Evolutionary conservation across 345 rosid species (phyloP), one percentile per base, ranked within the genome.

Genomic region (Aegle marmelos): DNA sequence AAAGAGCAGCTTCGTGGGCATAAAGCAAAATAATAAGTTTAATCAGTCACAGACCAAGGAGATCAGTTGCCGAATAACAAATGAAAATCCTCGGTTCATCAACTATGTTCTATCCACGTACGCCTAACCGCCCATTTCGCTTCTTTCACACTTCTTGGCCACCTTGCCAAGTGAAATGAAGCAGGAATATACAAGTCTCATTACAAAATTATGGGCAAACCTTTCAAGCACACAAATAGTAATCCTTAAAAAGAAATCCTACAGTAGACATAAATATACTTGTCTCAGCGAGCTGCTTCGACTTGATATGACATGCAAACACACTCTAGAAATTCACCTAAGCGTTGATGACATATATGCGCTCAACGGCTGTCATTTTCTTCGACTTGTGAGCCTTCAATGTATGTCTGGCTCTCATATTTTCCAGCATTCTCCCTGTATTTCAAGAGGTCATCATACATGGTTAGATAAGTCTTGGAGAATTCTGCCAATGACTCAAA

Each of bases 261-360:
- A 65, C 68, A 41, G 53, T 75, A 69, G 76, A 36, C 27, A 60
- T 54, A 56, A 28, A 73, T 77, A 72, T 79, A 79, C 30, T 48
- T 37, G 90, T 82, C 92, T 85, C 88, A 81, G 93, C 92, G 77
- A 87, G 91, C 78, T 73, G 92, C 91, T 88, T 88, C 65, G 82
- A 87, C 91, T 45, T 37, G 75, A 75, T 68, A 48, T 56, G 78
- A 86, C 80, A 60, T 85, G 85, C 87, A 87, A 50, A 69, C 54
- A 76, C 54, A 76, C 73, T 62, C 39, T 30, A 25, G 63, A 28
- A 58, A 76, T 27, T 70, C 31, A 17, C 82, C 21, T 30, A 50
- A 70, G 73, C 58, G 72, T 56, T 62, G 22, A n/a, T 75, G 27
- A 39, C 36, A 41, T 25, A n/a, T 36, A 19, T 9, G 37, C 30